Evolutionary conservation across 202 grass and related monocot species (phyloP).

Genomic region (Setaria italica): DNA sequence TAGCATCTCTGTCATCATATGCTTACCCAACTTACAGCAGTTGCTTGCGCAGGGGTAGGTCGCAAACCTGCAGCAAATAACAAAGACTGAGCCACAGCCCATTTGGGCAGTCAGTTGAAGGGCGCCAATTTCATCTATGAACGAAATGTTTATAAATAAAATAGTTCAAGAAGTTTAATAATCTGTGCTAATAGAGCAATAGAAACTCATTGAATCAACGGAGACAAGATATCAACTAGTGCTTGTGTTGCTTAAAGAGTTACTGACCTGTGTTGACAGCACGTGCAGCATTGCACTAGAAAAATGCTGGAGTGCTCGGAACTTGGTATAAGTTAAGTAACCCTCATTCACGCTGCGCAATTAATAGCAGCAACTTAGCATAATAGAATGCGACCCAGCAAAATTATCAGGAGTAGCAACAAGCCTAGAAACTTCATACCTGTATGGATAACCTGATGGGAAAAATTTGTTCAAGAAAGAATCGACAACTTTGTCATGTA

Average conservation of each 20-base stretch:
- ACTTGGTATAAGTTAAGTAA: conserved; percentile 89
- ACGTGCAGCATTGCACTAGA: conserved; percentile 94
- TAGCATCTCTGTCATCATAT: conserved; percentile 36
- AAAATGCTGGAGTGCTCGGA: conserved; percentile 92
- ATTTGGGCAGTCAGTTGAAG: conserved; percentile 59
- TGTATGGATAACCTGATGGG: conserved; percentile 95
- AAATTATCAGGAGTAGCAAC: conserved; percentile 25
- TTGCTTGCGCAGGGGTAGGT: conserved; percentile 86
- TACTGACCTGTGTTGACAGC: conserved; percentile 88
- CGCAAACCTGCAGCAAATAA: conserved; percentile 94
- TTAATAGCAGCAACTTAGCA: conserved; percentile 36
- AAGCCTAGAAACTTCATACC: conserved; percentile 51
- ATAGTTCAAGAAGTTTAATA: background rate
- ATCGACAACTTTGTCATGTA: conserved; percentile 78
- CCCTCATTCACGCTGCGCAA: conserved; percentile 86
- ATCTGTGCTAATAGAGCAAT: background rate
- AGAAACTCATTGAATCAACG: background rate
- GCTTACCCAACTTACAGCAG: conserved; percentile 97
- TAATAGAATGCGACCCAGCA: background rate
- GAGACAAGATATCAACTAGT: background rate
- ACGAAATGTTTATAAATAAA: background rate
- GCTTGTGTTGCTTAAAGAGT: conserved; percentile 25
- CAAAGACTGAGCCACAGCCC: conserved; percentile 88
- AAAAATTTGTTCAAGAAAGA: conserved; percentile 97
- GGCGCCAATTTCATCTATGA: background rate